A percentile compares a stretch with the other conserved stretches of the same genome.
These are phyloP conservation scores for Diplodia intermedia DNA, from an alignment of 2,329 filamentous ascomycete genomes.

Conservation along the genomic window DNA sequence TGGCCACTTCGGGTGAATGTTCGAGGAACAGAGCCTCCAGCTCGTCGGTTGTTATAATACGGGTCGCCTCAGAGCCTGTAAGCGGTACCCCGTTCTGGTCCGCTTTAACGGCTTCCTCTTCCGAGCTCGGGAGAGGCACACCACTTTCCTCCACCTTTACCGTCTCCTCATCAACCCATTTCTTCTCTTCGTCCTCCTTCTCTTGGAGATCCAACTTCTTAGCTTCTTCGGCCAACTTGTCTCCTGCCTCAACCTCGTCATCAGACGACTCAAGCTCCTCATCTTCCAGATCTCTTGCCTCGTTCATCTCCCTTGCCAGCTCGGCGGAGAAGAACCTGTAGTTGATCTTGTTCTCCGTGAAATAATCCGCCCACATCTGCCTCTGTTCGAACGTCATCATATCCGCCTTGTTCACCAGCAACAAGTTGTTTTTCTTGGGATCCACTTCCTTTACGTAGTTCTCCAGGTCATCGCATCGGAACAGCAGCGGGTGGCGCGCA, in stretches of 20 bases:
- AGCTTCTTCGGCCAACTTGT: slow-evolving; percentile 52
- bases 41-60: slow-evolving; percentile 91
- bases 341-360: slow-evolving; percentile 78
- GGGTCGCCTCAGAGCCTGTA: slow-evolving; percentile 56
- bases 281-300: slow-evolving; percentile 66
- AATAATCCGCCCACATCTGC: slow-evolving; percentile 83
- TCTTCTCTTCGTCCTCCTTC: slow-evolving; percentile 49
- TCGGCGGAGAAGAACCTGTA: slow-evolving; percentile 97
- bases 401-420: slow-evolving; percentile 98
- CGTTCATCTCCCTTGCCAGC: slow-evolving; percentile 87
- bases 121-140: slow-evolving; percentile 47
- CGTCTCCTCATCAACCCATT: slow-evolving; percentile 51
- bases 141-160: slow-evolving; percentile 45
- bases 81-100: slow-evolving; percentile 45
- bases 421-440: slow-evolving; percentile 82
- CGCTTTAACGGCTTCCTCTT: slow-evolving; percentile 47
- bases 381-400: slow-evolving; percentile 94
- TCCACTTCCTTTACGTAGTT: slow-evolving; percentile 93
- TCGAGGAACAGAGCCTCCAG: slow-evolving; percentile 86
- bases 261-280: slow-evolving; percentile 45
- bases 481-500: slow-evolving; percentile 90
- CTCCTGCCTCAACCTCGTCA: slow-evolving; percentile 57
- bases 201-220: slow-evolving; percentile 57
- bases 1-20: slow-evolving; percentile 68
- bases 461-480: slow-evolving; percentile 92